Base-by-base conservation (phyloP, 1,284 basidiomycete genomes). In the Golubevia pallescens region DNA sequence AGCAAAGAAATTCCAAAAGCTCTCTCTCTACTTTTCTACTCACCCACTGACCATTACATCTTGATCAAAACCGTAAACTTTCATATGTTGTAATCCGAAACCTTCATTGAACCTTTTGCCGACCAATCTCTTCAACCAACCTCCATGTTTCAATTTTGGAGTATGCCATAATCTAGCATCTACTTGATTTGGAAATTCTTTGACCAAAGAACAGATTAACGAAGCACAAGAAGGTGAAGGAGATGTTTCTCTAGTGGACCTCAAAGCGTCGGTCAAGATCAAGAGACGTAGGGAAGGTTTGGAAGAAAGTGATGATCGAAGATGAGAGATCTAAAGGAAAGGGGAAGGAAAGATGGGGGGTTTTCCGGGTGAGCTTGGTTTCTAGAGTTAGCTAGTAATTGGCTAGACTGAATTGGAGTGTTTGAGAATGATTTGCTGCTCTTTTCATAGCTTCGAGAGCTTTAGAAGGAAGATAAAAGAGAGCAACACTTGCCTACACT, bases 1-100 rank as follows among this genome's bases (percentile, higher is more conserved):
- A n/a, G n/a, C n/a, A n/a, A n/a, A n/a, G n/a, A n/a, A n/a, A n/a
- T n/a, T n/a, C n/a, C n/a, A n/a, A n/a, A n/a, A n/a, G n/a, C n/a
- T n/a, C n/a, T n/a, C n/a, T n/a, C n/a, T n/a, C n/a, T n/a, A n/a
- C n/a, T n/a, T n/a, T n/a, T n/a, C n/a, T n/a, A n/a, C 92, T 87
- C 81, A 95, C 95, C 96, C 97, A 78, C 91, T 94, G 71, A 99
- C 91, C 83, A 99, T 90, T 51, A 99, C 89, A 65, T 94, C 91
- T 81, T 97, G 91, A 81, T 99, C 97, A 0, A 90, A 92, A 16
- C 93, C 93, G 80, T 99, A 99, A 67, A 96, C 90, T 87, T 99
- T 99, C 21, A 95, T 92, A 85, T 99, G 97, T 93, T 96, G 97
- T 2, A 96, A 93, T 0, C 97, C 96, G 92, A 94, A 98, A 0